Conservation (phyloP, 352 stramenopile genomes). For the Pythium myriotylum region DNA sequence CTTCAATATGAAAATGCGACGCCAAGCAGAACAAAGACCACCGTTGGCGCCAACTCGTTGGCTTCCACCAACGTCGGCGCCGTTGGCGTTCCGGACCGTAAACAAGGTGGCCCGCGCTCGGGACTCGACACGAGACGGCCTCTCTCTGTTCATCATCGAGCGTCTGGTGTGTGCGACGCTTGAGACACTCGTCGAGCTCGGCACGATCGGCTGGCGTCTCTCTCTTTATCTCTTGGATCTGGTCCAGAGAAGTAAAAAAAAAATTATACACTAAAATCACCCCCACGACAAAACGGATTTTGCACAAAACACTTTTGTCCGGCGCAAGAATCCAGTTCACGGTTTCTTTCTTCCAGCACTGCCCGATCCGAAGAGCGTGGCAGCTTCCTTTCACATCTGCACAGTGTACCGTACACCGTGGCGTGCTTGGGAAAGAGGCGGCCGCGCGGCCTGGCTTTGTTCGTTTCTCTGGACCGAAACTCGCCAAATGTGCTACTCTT, state of each 20-base stretch:
- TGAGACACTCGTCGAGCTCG: background rate
- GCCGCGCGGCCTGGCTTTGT: background rate
- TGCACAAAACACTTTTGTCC: slow-evolving; percentile 1
- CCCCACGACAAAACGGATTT: too few relatives aligned
- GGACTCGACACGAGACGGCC: too few relatives aligned
- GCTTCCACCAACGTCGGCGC: too few relatives aligned
- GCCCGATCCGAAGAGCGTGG: too few relatives aligned
- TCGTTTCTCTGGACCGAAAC: background rate
- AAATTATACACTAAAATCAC: too few relatives aligned
- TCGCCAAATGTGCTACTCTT: background rate
- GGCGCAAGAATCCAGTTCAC: too few relatives aligned
- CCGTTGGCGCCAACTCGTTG: too few relatives aligned
- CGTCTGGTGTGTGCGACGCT: background rate
- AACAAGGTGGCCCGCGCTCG: too few relatives aligned
- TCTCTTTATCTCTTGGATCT: background rate
- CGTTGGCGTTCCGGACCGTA: too few relatives aligned
- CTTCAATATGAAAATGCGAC: background rate
- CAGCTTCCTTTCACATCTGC: too few relatives aligned
- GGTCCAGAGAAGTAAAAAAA: background rate
- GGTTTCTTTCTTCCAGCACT: too few relatives aligned
- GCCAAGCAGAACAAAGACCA: background rate
- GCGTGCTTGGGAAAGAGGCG: background rate
- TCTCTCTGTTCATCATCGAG: too few relatives aligned
- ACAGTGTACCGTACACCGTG: background rate
- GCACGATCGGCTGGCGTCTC: background rate